Evolutionary conservation across 768 basidiomycete species (phyloP), one percentile per base, ranked within the genome.

Genomic region (Suillus alpinus): DNA sequence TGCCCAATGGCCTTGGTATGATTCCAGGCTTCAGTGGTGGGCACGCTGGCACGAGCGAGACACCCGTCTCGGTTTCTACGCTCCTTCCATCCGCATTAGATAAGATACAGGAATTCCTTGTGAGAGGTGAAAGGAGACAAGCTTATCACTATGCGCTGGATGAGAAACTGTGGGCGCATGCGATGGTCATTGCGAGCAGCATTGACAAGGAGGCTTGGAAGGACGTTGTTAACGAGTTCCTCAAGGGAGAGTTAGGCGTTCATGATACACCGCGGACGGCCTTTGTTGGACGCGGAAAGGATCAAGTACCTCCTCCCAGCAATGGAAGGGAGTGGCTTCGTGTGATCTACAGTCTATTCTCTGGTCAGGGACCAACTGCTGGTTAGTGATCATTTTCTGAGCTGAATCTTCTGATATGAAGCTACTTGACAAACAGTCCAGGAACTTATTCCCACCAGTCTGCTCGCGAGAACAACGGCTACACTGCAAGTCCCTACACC

Each of bases 171-270:
- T 99, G 96, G 95, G 87, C 93, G 0, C 97, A 99, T 73, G 96
- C 97, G 2, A 86, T 98, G 84, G 74, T 98, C 59, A 94, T 99
- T 64, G 87, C 96, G 10, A 95, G 92, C 68, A 89, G 91, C 59
- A 83, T 97, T 56, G 96, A 96, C 72, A 92, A 91, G 66, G 95
- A 97, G 32, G 81, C 92, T 2, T 98, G 94, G 94, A 92, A 91
- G 68, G 93, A 94, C 62, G 91, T 89, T 13, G 91, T 93, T 0
- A 84, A 82, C 47, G 92, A 95, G 62, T 99, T 98, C 68, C 72
- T 95, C 39, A 84, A 83, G 37, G 79, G 83, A 16, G 96, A 97
- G 69, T 77, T 98, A 3, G 83, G 83, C 1, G 68, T 71, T 6
- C 78, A 76, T 49, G 74, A 76, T 20, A 71, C 70, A 13, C 59